Evolutionary conservation across 371 early-diverging fungal species (phyloP), one percentile per base, ranked within the genome.

Genomic region (Apophysomyces elegans): DNA sequence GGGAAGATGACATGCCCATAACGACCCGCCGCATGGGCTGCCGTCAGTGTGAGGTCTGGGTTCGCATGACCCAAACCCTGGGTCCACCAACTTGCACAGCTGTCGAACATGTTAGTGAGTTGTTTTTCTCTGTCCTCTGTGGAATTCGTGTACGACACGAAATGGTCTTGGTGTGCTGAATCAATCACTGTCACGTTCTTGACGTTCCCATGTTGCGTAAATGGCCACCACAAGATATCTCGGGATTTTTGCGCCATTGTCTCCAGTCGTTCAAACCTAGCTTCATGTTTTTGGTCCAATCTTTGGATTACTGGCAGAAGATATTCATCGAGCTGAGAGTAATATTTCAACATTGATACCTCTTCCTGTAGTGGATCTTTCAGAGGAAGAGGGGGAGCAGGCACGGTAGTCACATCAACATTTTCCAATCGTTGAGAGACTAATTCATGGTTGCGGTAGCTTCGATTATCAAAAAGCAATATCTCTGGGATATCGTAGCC

Each of bases 1-100:
- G 94, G 94, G 70, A 89, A 91, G 71, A 94, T 90, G 62, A 94
- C 89, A 66, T 94, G 94, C 36, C 94, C 94, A 68, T 93, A 94
- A 4, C 92, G 86, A 16, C 91, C 91, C 1, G 92, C 84, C 1
- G 93, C 92, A 65, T 87, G 70, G 0, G 91, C 87, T 1, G 90
- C 90, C 2, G 91, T 77, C 37, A 83, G 66, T 0, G 90, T 83
- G 47, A 94, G 73, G 5, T 78, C 67, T 1, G 85, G 85, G 45
- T 88, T 87, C 50, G 86, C 93, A 70, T 94, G 94, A 3, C 93
- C 94, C 16, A 94, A 70, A 12, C 88, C 89, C 69, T 94, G 92
- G 11, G 94, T 94, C 94, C 93, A 94, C 94, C 94, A 94, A 70
- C 87, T 87, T 21, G 92, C 91, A 69, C 91, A 90, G 6, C 83